Conservation (phyloP, 495 filamentous ascomycete genomes). For the Xylaria curta region DNA sequence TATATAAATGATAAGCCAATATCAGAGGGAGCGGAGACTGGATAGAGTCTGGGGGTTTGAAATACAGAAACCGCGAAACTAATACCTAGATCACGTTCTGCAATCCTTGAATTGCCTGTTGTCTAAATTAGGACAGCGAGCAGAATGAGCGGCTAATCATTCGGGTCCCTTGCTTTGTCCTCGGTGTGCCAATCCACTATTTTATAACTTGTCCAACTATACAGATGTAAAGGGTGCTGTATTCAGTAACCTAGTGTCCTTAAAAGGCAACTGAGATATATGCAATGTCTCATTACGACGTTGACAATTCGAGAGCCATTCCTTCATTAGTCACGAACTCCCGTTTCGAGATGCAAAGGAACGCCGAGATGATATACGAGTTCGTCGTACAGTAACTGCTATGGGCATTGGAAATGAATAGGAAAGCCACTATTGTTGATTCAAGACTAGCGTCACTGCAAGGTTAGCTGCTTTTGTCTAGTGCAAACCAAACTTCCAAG, state of each 20-base stretch:
- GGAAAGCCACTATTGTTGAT: conserved; percentile 31
- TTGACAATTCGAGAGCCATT: conserved; percentile 15
- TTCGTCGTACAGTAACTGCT: conserved; percentile 29
- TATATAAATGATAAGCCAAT: conserved; percentile 5
- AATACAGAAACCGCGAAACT: background rate
- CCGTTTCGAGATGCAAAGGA: conserved; percentile 22
- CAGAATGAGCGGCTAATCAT: conserved; percentile 21
- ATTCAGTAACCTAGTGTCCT: conserved; percentile 7
- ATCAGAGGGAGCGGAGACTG: background rate
- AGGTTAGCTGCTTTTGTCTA: conserved; percentile 26
- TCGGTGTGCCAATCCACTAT: background rate
- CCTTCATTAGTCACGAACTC: conserved; percentile 14
- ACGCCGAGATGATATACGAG: conserved; percentile 16
- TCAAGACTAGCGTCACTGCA: conserved; percentile 19
- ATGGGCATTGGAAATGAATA: conserved; percentile 34
- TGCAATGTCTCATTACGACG: background rate
- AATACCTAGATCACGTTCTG: background rate
- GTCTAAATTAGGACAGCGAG: background rate
- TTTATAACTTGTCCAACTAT: background rate
- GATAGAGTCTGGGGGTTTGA: background rate
- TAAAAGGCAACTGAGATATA: conserved; percentile 10
- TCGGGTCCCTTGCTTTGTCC: conserved; percentile 18
- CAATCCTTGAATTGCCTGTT: conserved; percentile 3
- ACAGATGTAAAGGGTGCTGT: background rate
- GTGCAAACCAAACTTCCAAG: conserved; percentile 24